phyloP scores from a whole-genome alignment of 2,329 filamentous ascomycete genomes.

The Tolypocladium pustulatum region DNA sequence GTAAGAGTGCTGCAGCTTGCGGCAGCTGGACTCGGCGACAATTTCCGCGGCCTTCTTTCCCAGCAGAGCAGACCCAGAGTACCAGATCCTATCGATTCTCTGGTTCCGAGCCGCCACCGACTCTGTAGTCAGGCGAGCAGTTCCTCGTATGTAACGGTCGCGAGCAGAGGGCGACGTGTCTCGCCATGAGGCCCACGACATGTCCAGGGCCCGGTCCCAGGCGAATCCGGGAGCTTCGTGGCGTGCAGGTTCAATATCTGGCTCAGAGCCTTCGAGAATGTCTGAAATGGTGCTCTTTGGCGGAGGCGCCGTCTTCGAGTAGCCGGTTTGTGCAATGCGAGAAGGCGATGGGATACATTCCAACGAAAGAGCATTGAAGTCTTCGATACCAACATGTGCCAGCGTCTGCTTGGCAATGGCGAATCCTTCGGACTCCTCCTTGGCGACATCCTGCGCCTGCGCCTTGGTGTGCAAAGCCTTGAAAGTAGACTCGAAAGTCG shows the following conservation, averaged over 20 bases:
- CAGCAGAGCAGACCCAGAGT: slow-evolving; percentile 14
- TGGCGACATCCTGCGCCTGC: slow-evolving; percentile 10
- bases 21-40: slow-evolving; percentile 18
- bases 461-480: slow-evolving; percentile 20
- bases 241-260: background rate
- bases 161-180: background rate
- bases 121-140: background rate
- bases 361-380: background rate
- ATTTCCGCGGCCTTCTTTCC: slow-evolving; percentile 20
- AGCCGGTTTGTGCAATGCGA: background rate
- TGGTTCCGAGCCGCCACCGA: slow-evolving; percentile 11
- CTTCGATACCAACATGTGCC: slow-evolving; percentile 11
- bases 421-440: slow-evolving; percentile 14
- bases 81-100: slow-evolving; percentile 25
- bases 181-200: background rate
- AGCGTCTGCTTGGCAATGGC: slow-evolving; percentile 12
- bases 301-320: background rate
- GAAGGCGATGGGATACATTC: background rate
- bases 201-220: background rate
- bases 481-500: slow-evolving; percentile 28
- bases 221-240: background rate
- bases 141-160: background rate
- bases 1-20: slow-evolving; percentile 16
- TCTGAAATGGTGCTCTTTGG: background rate
- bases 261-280: background rate